phyloP scores from a whole-genome alignment of 2,329 filamentous ascomycete genomes.

The Pseudogymnoascus sp. region DNA sequence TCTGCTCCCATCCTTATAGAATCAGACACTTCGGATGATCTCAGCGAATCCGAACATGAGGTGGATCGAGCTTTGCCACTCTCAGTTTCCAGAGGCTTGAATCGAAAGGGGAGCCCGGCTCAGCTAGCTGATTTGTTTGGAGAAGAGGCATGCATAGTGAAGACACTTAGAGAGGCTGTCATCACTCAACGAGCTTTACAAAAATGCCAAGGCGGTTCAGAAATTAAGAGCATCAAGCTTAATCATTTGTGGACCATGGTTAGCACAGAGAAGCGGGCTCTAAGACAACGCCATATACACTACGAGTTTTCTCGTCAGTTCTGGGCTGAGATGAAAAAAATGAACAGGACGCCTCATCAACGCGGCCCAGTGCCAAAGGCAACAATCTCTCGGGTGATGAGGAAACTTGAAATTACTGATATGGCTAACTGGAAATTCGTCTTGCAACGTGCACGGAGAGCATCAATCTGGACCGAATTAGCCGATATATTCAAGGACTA shows the following conservation, averaged over 20 bases:
- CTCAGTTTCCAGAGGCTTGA: not conserved
- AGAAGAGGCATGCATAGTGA: conserved; percentile 13
- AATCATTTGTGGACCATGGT: conserved; percentile 16
- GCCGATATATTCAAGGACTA: conserved; percentile 15
- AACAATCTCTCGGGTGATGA: conserved; percentile 12
- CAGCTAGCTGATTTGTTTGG: conserved; percentile 12
- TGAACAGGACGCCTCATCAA: conserved; percentile 11
- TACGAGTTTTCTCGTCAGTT: conserved; percentile 19
- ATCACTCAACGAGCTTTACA: conserved; percentile 14
- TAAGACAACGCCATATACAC: conserved; percentile 16
- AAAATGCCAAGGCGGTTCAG: conserved; percentile 3
- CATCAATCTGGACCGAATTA: conserved; percentile 15
- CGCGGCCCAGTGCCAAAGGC: conserved; percentile 13
- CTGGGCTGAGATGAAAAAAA: conserved; percentile 15
- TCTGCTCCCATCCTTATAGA: not conserved
- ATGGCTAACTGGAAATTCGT: conserved; percentile 12
- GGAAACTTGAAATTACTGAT: conserved; percentile 15
- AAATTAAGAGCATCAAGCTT: conserved; percentile 12
- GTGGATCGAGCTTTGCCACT: not conserved
- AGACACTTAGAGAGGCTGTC: conserved; percentile 15
- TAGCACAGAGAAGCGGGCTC: conserved; percentile 15
- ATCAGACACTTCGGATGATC: not conserved
- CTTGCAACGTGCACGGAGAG: conserved; percentile 14
- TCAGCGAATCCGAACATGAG: not conserved
- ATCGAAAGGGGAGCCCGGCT: conserved; percentile 6